Evolutionary conservation across 306 rosid species (phyloP).

Genomic region (Ziziphus jujuba): DNA sequence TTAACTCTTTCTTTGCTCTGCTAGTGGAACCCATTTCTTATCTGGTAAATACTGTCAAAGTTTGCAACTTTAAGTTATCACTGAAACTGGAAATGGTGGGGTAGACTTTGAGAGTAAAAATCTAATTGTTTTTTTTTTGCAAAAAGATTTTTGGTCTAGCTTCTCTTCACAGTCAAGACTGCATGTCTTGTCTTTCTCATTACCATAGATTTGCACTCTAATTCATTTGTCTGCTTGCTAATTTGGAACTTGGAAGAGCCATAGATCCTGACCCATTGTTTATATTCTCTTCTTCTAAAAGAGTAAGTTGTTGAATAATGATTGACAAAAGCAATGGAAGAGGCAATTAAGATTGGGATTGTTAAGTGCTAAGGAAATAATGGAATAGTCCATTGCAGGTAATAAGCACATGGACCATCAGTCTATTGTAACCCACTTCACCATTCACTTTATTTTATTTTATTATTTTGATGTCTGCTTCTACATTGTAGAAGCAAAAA

Average conservation of each 20-base stretch:
- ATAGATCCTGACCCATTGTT: not conserved
- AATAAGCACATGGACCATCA: not conserved
- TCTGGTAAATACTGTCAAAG: not conserved
- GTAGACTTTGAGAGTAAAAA: not conserved
- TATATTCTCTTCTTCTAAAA: not conserved
- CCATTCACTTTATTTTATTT: too few species aligned
- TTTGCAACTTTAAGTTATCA: not conserved
- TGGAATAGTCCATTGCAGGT: too few species aligned
- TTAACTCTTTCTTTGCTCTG: not conserved
- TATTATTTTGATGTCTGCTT: too few species aligned
- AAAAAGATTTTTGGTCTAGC: not conserved
- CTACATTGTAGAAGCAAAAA: too few species aligned
- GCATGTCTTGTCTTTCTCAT: not conserved
- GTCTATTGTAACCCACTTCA: not conserved
- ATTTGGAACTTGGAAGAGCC: not conserved
- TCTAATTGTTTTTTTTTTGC: not conserved
- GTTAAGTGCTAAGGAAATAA: too few species aligned
- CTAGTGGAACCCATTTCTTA: not conserved
- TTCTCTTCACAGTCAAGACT: not conserved
- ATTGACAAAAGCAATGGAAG: too few species aligned
- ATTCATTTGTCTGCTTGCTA: not conserved
- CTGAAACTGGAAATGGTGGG: not conserved
- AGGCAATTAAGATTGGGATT: too few species aligned
- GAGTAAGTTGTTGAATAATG: too few species aligned
- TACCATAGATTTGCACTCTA: not conserved